Evolutionary conservation across 345 rosid genomes (phyloP).

Genomic region (Syzygium oleosum): DNA sequence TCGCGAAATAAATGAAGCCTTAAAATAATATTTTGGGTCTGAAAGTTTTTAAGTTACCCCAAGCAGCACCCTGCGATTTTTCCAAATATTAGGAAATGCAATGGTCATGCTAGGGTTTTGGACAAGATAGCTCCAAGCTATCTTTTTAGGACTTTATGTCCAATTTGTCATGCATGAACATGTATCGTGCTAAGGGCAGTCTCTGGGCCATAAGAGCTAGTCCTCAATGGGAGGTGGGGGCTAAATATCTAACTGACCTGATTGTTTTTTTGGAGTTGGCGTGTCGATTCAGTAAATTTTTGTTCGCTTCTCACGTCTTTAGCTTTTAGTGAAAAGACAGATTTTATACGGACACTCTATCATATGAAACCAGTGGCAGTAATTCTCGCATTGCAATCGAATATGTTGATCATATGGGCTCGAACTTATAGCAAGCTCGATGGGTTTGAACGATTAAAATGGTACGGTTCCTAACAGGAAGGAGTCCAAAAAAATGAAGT

Average conservation of each 20-base stretch:
- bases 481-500: neutral
- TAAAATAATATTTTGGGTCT: neutral
- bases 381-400: neutral
- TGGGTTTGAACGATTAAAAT: neutral
- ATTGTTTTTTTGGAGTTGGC: neutral
- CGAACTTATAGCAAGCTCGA: neutral
- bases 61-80: neutral
- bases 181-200: neutral
- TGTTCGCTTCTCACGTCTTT: neutral
- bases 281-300: neutral
- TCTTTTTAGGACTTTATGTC: neutral
- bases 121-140: neutral
- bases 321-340: neutral
- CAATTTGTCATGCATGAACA: neutral
- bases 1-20: neutral
- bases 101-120: neutral
- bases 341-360: neutral
- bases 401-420: neutral
- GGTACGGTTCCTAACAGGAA: neutral
- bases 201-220: neutral
- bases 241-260: neutral
- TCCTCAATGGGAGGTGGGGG: neutral
- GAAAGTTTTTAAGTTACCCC: neutral
- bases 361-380: neutral
- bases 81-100: neutral